Base-by-base conservation (phyloP, 306 rosid genomes). In the Glycyrrhiza uralensis region DNA sequence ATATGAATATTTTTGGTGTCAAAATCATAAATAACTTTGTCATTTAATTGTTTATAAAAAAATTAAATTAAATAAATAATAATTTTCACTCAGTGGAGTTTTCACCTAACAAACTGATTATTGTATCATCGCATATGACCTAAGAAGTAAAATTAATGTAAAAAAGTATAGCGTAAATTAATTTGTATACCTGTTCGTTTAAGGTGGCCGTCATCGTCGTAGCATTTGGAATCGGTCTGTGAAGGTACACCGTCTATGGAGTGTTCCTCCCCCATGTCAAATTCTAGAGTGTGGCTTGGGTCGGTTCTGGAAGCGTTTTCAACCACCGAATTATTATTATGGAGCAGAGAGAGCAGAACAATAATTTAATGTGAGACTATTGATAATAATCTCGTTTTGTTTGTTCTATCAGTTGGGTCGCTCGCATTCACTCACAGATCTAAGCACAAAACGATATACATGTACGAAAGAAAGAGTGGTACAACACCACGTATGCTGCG, bases 161-260 rank as follows among this genome's bases (percentile, higher is more conserved):
- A 22, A 7, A 35, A 41, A 20, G 36, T 18, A 30, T 13, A 13
- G 19, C 18, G 18, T 4, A 1, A 56, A 28, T 33, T 13, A 2
- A 19, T 6, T 2, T 3, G 6, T 67, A n/a, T n/a, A 86, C 90
- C 88, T 0, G 86, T 84, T 54, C 91, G 75, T 66, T 79, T 79
- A 5, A 65, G 10, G 54, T 45, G 90, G 9, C 80, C 82, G 36
- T 86, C 87, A 12, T 86, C 90, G 1, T 86, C 90, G 1, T 5
- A 72, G 5, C 3, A 66, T 19, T 54, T 38, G 76, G 77, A 51
- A 7, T 46, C 26, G 0, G 3, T 7, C 6, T 47, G 46, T 5
- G 68, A 15, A 72, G 58, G 7, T 75, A 69, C 51, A 12, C 15
- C 47, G 11, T 79, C 79, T 24, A 41, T 29, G 54, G 72, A 61